Base-by-base conservation (phyloP, 75 land plant species). In the Selaginella tamariscina region DNA sequence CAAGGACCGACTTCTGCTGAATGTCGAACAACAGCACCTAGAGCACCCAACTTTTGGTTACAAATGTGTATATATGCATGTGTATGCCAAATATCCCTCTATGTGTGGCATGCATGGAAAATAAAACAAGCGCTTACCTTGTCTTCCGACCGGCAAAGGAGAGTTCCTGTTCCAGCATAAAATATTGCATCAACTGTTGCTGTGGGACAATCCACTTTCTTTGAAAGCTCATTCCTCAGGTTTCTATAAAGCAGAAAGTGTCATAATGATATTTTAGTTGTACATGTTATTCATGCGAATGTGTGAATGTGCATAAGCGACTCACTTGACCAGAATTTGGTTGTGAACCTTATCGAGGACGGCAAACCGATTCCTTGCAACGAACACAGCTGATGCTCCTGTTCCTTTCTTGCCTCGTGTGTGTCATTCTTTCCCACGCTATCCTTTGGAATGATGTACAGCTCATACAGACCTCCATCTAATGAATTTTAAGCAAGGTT, bases 391-490 rank as follows among this genome's bases (percentile, higher is more conserved):
- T 65, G 84, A 83, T 2, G 74, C 78, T 24, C 88, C 88, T 62
- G 67, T 0, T 32, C 88, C 88, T 64, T 83, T 70, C 76, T 86
- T 65, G 88, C 76, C 18, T 86, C 88, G 56, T 83, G 86, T 9
- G 69, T 68, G 54, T 86, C 86, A 30, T 74, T 77, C 56, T 84
- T 81, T 31, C 84, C 83, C 74, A 49, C 23, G 60, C 72, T 73
- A 33, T 85, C 86, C 67, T 73, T 78, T n/a, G 88, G 79, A 5
- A 86, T 63, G 29, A 74, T 64, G 64, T 83, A 84, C 2, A 86
- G 77, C 65, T 86, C 88, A 72, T 86, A 86, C 8, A 86, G 68
- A 32, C 86, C 88, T 27, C 83, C 86, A 72, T 86, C 88, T 2
- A 81, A n/a, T n/a, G n/a, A n/a, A n/a, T n/a, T n/a, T n/a, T n/a